Base-by-base conservation (phyloP, 495 filamentous ascomycete genomes). In the Amniculicola lignicola region DNA sequence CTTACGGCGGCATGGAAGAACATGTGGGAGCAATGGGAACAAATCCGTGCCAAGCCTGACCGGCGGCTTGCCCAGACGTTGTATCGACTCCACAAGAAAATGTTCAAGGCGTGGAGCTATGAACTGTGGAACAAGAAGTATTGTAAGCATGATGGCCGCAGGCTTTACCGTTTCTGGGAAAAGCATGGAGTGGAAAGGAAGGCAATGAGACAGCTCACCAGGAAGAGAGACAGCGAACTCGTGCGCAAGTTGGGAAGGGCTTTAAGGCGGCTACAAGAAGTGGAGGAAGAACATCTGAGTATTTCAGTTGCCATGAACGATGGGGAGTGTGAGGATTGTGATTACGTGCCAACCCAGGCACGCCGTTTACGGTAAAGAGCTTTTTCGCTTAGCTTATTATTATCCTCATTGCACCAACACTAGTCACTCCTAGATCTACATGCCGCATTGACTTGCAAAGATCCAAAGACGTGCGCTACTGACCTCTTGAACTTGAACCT, bases 401-500 rank as follows among this genome's bases (percentile, higher is more conserved):
- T 33, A 33, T 33, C 29, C 29, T 33, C 29, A 33, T 33, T 33
- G 29, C 29, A 33, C n/a, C 29, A n/a, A 33, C 29, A 33, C 29
- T 33, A 33, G 29, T 33, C 29, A 33, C 29, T 33, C 29, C 29
- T 33, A 33, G 29, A 33, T 33, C 29, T 33, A 33, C 29, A 33
- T 43, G 40, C 40, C 40, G 40, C 40, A 43, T 43, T 43, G 40
- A 43, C 40, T 43, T 43, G 40, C 40, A 43, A 43, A 43, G 40
- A 43, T 43, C 40, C 40, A 43, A 43, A 43, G 40, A 43, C 40
- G 40, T 43, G 40, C 40, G 40, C 40, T 43, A 43, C 40, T 43
- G 40, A 43, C 40, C 40, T 43, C 16, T 43, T 43, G 16, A 43
- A 43, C 40, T 43, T 43, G 37, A 43, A 43, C 40, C n/a, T 43